Conservation (phyloP, 2,329 filamentous ascomycete genomes). For the Tricladium varicosporioides region DNA sequence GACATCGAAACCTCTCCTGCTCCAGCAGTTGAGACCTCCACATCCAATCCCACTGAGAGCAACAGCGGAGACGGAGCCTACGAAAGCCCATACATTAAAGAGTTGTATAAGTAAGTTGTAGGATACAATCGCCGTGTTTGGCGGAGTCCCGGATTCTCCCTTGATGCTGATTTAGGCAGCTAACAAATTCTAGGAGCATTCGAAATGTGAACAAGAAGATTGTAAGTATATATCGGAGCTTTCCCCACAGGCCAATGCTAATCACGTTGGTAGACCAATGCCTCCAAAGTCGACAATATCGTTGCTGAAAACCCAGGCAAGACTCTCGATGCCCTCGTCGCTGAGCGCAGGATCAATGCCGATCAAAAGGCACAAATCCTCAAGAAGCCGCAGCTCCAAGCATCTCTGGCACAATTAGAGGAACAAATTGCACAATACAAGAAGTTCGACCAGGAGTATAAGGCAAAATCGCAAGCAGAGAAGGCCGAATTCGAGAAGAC, state of each 20-base stretch:
- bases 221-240: constrained; percentile 51
- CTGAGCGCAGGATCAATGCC: constrained; percentile 70
- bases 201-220: constrained; percentile 95
- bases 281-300: constrained; percentile 69
- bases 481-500: constrained; percentile 60
- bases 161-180: constrained; percentile 10
- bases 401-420: constrained; percentile 67
- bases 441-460: constrained; percentile 73
- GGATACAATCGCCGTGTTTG: neutral
- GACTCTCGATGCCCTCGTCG: constrained; percentile 70
- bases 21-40: constrained; percentile 43
- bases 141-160: neutral
- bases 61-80: constrained; percentile 49
- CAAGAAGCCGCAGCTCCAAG: constrained; percentile 72
- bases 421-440: constrained; percentile 73
- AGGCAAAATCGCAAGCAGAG: constrained; percentile 54
- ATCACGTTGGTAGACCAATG: constrained; percentile 54
- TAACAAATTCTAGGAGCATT: constrained; percentile 63
- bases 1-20: constrained; percentile 50
- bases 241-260: constrained; percentile 10
- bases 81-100: constrained; percentile 80
- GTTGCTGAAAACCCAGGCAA: constrained; percentile 68
- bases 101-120: constrained; percentile 79
- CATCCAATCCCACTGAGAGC: constrained; percentile 41
- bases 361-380: constrained; percentile 76